Base-by-base conservation (phyloP, 2,329 filamentous ascomycete genomes). In the Calonectria crousiana region DNA sequence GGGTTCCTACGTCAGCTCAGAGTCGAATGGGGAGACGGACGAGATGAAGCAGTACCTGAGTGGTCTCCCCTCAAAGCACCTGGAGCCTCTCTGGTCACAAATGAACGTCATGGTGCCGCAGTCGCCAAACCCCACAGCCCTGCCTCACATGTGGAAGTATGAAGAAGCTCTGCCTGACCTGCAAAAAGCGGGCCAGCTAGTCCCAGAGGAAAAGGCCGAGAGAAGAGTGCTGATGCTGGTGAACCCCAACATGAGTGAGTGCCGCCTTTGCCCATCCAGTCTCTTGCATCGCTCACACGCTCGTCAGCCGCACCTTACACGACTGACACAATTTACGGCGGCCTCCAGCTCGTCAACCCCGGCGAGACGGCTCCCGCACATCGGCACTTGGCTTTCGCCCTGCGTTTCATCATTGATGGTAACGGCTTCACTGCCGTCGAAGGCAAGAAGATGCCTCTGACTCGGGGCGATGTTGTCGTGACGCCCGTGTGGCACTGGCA, bases 401-500 rank as follows among this genome's bases (percentile, higher is more conserved):
- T 88, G 78, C 87, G 90, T 6, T 91, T 91, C 81, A 90, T 92
- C 74, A 90, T 92, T 28, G 89, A 91, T 69, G 89, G 90, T 2
- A 81, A 86, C 16, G 89, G 90, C 1, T 92, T 91, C 78, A 92
- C 90, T 0, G 89, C 90, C 0, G 88, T 92, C 0, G 88, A 90
- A 65, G 89, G 90, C 6, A 82, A 85, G 52, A 87, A 89, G 69
- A 88, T 92, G 75, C 81, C 84, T 2, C 88, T 92, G 80, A 78
- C 84, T 26, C 84, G 86, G 2, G 89, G 90, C 11, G 90, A 92
- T 75, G 88, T 92, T 1, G 89, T 92, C 18, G 81, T 91, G 0
- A 92, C 90, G 0, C 90, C 90, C 0, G 88, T 86, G 0, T 92
- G 90, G 90, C 88, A 90, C 78, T 92, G 88, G 86, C 90, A 91